These are phyloP conservation scores for Phialemonium atrogriseum DNA, from an alignment of 2,329 filamentous ascomycete genomes.

Conservation along the genomic window DNA sequence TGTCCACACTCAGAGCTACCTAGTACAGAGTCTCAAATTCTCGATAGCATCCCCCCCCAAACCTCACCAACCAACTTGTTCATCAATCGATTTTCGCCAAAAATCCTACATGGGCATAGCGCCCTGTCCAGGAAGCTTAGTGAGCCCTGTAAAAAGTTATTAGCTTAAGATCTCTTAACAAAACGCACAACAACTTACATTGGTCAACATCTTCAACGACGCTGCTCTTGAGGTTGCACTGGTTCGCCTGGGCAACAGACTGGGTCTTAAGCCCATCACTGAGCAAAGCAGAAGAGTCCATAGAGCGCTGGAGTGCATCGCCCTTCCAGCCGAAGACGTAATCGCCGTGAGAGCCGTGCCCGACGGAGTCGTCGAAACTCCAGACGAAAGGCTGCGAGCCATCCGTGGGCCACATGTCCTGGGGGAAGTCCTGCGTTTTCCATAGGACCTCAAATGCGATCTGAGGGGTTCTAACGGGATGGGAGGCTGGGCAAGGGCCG, in stretches of 20 bases:
- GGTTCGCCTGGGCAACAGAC: background rate
- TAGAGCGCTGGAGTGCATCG: conserved; percentile 1
- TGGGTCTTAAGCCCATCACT: conserved; percentile 1
- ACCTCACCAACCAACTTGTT: too few relatives aligned
- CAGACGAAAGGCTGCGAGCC: conserved; percentile 6
- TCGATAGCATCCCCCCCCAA: too few relatives aligned
- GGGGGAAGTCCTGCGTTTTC: conserved; percentile 17
- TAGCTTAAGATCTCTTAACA: background rate
- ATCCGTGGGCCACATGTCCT: conserved; percentile 7
- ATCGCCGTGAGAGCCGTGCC: conserved; percentile 2
- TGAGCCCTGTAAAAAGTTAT: background rate
- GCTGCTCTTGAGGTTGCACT: conserved; percentile 1
- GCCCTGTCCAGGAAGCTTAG: conserved; percentile 2
- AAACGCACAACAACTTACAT: background rate
- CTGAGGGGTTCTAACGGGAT: conserved; percentile 6
- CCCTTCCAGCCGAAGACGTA: conserved; percentile 4
- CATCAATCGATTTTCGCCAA: too few relatives aligned
- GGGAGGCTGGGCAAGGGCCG: background rate
- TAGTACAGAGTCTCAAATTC: too few relatives aligned
- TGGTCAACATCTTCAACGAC: background rate
- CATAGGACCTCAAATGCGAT: conserved; percentile 10
- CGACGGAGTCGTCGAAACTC: conserved; percentile 4
- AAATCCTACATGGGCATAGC: background rate
- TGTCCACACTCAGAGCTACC: too few relatives aligned
- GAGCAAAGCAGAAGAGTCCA: conserved; percentile 2